Base-by-base conservation (phyloP, 768 basidiomycete species). In the Cystofilobasidium macerans region DNA sequence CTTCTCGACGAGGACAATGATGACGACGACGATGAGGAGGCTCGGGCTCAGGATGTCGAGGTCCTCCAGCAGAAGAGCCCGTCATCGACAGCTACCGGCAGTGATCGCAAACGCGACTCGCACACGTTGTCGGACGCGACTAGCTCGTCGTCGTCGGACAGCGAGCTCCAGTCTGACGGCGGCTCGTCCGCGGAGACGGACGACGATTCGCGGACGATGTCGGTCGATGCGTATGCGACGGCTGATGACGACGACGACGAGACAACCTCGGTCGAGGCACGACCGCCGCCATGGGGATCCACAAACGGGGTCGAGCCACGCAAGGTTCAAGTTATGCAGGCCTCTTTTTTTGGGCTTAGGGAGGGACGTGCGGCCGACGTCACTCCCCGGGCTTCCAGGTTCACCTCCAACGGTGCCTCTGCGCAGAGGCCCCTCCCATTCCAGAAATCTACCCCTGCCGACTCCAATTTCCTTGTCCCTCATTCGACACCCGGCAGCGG, bases 291-390 rank as follows among this genome's bases (percentile, higher is more conserved):
- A 43, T 88, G 87, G 86, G 83, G 85, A 18, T 81, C 85, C 56
- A 83, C 83, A 59, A 74, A 85, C 32, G 86, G 87, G 7, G 79
- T 92, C n/a, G 89, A 93, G 74, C 81, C 85, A 18, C 88, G 89
- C 75, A 86, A 85, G 77, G 84, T 92, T 81, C 87, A 90, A 72
- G 88, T 93, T 62, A 94, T 94, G 91, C 91, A 94, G 72, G 84
- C 87, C 0, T 86, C 87, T 38, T 77, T 94, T 61, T 94, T 94
- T 62, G 57, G 69, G 24, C 60, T 67, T 33, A 67, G 61, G 18
- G 70, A 71, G 51, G 14, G 38, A 0, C 42, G 30, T 28, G 59
- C 24, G 61, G 42, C 57, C 24, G 58, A 35, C 58, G 51, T 28
- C 24, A 26, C 28, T 43, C n/a, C 5, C 56, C 13, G 28, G 53